A percentile compares a stretch with the other conserved stretches of the same genome.
Evolutionary conservation across 2,329 filamentous ascomycete species (phyloP).

Genomic region (Trichoderma sp.): DNA sequence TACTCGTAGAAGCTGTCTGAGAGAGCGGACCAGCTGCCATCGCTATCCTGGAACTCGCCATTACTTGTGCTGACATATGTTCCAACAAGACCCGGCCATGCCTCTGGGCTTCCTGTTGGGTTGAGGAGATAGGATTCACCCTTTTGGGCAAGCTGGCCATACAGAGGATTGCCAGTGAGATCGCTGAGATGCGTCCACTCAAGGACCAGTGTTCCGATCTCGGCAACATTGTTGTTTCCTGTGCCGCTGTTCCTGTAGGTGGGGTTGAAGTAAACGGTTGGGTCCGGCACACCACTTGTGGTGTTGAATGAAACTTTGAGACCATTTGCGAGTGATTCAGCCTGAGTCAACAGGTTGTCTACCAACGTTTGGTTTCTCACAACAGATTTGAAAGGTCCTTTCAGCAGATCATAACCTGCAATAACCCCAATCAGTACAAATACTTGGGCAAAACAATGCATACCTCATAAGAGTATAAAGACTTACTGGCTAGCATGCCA

Average conservation of each 20-base stretch:
- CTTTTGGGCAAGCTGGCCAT: constrained; percentile 67
- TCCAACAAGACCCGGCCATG: constrained; percentile 78
- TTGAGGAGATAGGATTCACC: constrained; percentile 71
- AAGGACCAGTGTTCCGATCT: constrained; percentile 75
- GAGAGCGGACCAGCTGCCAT: constrained; percentile 77
- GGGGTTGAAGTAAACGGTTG: constrained; percentile 64
- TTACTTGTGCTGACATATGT: constrained; percentile 65
- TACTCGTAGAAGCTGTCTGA: constrained; percentile 88
- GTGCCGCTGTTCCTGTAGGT: constrained; percentile 53
- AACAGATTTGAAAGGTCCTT: constrained; percentile 62
- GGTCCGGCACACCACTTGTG: constrained; percentile 72
- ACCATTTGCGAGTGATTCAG: constrained; percentile 69
- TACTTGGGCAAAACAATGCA: background rate
- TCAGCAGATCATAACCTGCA: constrained; percentile 70
- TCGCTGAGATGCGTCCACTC: constrained; percentile 86
- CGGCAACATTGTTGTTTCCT: constrained; percentile 71
- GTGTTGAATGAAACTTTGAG: constrained; percentile 81
- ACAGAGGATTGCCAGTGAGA: constrained; percentile 68
- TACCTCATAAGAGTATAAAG: background rate
- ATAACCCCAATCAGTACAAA: background rate
- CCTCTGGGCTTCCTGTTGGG: constrained; percentile 63
- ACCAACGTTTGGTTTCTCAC: constrained; percentile 52
- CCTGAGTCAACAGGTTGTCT: constrained; percentile 66
- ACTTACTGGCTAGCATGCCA: constrained; percentile 71
- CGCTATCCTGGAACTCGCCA: constrained; percentile 68